phyloP scores from a whole-genome alignment of 192 early-diverging fungal genomes.

The Radiomyces spectabilis region DNA sequence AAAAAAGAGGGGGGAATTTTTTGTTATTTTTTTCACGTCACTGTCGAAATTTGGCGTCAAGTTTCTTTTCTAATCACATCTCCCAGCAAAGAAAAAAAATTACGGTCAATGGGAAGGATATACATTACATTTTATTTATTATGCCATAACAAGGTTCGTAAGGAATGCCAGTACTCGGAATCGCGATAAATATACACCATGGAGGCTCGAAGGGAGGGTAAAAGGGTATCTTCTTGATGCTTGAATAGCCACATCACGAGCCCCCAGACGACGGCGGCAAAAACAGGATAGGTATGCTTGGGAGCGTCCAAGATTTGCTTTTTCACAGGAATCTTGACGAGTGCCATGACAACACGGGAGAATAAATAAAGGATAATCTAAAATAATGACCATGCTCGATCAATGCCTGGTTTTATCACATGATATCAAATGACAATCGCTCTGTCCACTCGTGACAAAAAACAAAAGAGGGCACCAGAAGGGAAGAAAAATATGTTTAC shows the following conservation, averaged over 20 bases:
- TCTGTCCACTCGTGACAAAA: no score
- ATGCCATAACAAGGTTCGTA: constrained; percentile 74
- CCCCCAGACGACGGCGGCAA: constrained; percentile 93
- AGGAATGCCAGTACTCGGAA: constrained; percentile 69
- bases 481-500: constrained; percentile 30
- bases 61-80: no score
- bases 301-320: constrained; percentile 65
- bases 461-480: constrained; percentile 11
- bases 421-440: no score
- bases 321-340: constrained; percentile 77
- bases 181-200: constrained; percentile 96
- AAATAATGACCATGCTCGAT: not conserved
- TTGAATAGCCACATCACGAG: constrained; percentile 94
- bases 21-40: no score
- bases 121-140: constrained; percentile 53
- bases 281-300: constrained; percentile 75
- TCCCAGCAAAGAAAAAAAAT: no score
- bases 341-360: constrained; percentile 81
- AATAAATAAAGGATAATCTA: constrained; percentile 93
- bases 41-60: no score
- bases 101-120: no score
- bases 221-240: constrained; percentile 79
- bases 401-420: not conserved
- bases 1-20: no score
- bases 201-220: constrained; percentile 84